Evolutionary conservation across 192 early-diverging fungal species (phyloP), one percentile per base, ranked within the genome.

Genomic region (Coemansia brasiliensis): DNA sequence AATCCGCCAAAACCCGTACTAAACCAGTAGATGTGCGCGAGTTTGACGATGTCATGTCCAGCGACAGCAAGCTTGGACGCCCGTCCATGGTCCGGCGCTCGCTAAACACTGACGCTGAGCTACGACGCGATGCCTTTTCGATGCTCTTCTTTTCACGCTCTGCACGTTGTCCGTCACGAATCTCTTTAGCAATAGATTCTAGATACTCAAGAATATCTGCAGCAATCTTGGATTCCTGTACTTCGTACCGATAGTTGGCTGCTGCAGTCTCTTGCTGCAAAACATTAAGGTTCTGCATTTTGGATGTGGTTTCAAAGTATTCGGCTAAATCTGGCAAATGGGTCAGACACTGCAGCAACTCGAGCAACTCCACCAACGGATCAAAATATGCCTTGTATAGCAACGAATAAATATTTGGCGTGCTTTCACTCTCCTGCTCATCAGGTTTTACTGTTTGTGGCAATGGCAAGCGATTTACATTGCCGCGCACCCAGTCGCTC

Each of bases 171-270:
- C 73, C 66, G 21, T 79, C 75, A 53, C 80, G 83, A 4, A 87
- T 83, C 29, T 90, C 88, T 22, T 90, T 86, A 48, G 88, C 86
- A 18, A 91, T 77, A 48, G 85, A 83, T 35, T 86, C 75, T 3
- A 90, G 77, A 65, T 94, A 94, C 51, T 85, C 83, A 51, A 83
- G 83, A 12, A 96, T 83, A 17, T 93, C 93, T 15, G 83, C 77
- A 5, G 83, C 61, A 43, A 96, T 69, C 4, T 82, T 57, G 11
- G 80, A 60, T 59, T 98, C 95, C 24, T 86, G 88, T 11, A 92
- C 89, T 62, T 98, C 95, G 67, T 94, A 98, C 15, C 87, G 81
- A 66, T 98, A 98, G 39, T 83, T 75, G 21, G 82, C 80, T 41
- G 94, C 85, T 10, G 82, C 85, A 3, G 87, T 80, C 44, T 86